Evolutionary conservation across 768 basidiomycete genomes (phyloP), one percentile per base, ranked within the genome.

Genomic region (Cystoderma amianthinum): DNA sequence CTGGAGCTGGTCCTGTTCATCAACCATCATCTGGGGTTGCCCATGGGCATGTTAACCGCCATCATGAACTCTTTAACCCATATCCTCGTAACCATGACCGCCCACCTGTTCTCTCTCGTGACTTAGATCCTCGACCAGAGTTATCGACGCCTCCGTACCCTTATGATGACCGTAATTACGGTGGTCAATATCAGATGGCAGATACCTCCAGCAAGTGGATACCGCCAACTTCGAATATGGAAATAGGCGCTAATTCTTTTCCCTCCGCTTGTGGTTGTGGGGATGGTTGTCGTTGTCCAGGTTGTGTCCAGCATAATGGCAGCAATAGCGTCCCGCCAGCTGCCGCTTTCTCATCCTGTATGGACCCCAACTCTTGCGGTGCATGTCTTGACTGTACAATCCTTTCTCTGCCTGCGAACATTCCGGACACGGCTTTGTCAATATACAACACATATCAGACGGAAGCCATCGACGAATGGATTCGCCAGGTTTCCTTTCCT

Each of bases 301-400:
- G 82, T 5, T 85, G 82, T 47, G 53, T 69, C 36, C 66, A 80
- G 32, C 80, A 84, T 48, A 73, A 58, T 25, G 65, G 55, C 19
- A 45, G 60, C n/a, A 53, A 58, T 16, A 43, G 55, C 32, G 48
- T 49, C 4, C 57, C 64, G 3, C 48, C 60, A 7, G 59, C 72
- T 2, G 53, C 62, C 11, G 61, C 63, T 0, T 63, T 61, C 46
- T 56, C 63, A 0, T 61, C 67, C 4, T 71, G 59, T 53, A 38
- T 57, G 45, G 55, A 68, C 57, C 59, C 68, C 32, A 47, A 61
- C 46, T 24, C 57, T 44, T 64, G 68, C 55, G 23, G 44, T 1
- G 67, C 72, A 23, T 85, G 83, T 46, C 59, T 84, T 2, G 80
- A 84, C 44, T 85, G 79, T 53, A 73, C 78, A 32, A 73, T 83